Percentiles rank a stretch among this genome's conserved stretches.
Conservation (phyloP, 1,284 basidiomycete species). For the Tilletia caries region DNA sequence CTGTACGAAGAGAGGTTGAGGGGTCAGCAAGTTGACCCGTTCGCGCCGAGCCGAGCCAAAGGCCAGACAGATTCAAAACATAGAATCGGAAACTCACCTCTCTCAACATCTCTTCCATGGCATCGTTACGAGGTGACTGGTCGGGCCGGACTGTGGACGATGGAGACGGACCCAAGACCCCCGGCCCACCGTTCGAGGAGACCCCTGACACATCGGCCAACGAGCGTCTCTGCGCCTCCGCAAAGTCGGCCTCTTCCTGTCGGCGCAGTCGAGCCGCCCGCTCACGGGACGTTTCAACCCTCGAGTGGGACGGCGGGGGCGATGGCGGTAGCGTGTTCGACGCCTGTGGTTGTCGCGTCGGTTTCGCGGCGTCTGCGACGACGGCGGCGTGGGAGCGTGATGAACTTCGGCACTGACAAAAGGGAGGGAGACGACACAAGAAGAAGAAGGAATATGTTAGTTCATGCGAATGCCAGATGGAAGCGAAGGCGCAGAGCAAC, state of each 20-base stretch:
- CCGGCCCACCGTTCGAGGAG: too few relatives aligned
- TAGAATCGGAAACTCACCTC: too few relatives aligned
- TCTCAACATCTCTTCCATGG: constrained; percentile 43
- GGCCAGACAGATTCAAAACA: too few relatives aligned
- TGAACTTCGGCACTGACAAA: constrained; percentile 48
- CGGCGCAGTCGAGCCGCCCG: neutral
- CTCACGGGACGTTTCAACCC: neutral
- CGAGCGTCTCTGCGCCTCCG: constrained; percentile 44
- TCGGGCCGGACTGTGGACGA: neutral
- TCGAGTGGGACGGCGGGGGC: constrained; percentile 12
- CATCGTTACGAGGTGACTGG: constrained; percentile 30
- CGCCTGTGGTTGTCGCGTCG: constrained; percentile 26
- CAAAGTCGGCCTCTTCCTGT: constrained; percentile 36
- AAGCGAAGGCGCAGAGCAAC: constrained; percentile 2
- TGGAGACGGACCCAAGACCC: too few relatives aligned
- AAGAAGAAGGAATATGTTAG: neutral
- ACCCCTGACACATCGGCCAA: constrained; percentile 27
- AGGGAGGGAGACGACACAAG: neutral
- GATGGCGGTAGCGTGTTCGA: neutral
- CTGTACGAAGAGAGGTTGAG: neutral
- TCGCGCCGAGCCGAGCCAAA: too few relatives aligned
- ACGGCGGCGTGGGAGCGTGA: constrained; percentile 49
- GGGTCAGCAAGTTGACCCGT: neutral
- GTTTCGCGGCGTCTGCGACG: constrained; percentile 35
- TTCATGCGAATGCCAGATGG: neutral